Conservation (phyloP, 2,329 filamentous ascomycete genomes). For the Dothistroma pini region DNA sequence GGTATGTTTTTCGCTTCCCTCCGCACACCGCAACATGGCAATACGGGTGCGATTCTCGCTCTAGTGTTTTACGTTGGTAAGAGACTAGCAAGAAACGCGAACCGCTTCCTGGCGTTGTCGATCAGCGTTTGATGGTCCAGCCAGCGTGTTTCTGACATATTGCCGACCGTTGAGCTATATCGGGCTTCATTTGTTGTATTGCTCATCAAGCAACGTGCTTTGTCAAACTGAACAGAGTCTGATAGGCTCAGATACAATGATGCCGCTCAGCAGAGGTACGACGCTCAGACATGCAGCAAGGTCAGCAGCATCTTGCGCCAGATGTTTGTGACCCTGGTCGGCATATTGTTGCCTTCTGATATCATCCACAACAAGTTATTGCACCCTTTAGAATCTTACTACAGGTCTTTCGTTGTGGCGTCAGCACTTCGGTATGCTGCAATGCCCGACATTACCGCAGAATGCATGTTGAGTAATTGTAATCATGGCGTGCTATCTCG, state of each 20-base stretch:
- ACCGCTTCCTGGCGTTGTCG: conserved; percentile 1
- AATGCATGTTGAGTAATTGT: conserved; percentile 5
- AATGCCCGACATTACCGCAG: neutral
- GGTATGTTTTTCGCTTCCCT: neutral
- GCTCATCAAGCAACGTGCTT: neutral
- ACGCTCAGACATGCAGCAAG: conserved; percentile 4
- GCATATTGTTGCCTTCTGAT: conserved; percentile 1
- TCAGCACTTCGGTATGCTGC: conserved; percentile 9
- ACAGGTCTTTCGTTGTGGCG: neutral
- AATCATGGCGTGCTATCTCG: conserved; percentile 4
- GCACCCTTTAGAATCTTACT: neutral
- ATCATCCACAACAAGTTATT: neutral
- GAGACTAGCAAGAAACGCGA: neutral
- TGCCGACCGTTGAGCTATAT: conserved; percentile 8
- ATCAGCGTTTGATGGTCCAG: conserved; percentile 3
- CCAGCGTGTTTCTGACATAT: conserved; percentile 12
- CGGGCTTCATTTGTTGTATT: conserved; percentile 6
- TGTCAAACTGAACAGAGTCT: neutral
- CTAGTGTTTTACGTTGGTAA: neutral
- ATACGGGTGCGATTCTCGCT: neutral
- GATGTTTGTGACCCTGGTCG: neutral
- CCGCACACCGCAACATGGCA: neutral
- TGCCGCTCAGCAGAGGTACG: neutral
- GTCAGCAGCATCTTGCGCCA: neutral
- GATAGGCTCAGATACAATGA: neutral